Percentiles rank a stretch among this genome's conserved stretches.
Conservation (phyloP, 345 rosid species). For the Eucalyptus lansdowneana region DNA sequence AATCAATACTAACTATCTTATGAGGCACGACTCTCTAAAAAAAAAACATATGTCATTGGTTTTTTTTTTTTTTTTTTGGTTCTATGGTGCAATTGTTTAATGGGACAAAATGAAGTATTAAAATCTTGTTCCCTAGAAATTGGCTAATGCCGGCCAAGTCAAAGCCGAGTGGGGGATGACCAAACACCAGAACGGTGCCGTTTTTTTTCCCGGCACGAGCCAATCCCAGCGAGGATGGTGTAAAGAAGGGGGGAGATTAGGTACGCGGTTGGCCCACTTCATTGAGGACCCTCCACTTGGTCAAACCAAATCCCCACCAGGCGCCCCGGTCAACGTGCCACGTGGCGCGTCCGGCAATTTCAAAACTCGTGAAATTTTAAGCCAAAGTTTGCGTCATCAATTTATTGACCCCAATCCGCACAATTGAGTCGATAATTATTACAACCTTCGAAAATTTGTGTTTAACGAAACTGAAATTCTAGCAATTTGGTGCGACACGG, state of each 20-base stretch:
- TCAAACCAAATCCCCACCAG: neutral
- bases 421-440: neutral
- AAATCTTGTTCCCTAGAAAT: neutral
- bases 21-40: neutral
- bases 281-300: neutral
- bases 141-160: neutral
- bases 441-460: neutral
- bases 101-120: neutral
- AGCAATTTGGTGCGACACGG: neutral
- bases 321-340: neutral
- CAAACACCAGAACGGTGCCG: neutral
- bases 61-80: neutral
- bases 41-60: neutral
- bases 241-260: neutral
- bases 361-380: neutral
- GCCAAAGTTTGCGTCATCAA: neutral
- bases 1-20: accelerated
- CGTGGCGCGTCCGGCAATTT: neutral
- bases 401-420: neutral
- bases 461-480: neutral
- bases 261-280: neutral
- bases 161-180: neutral
- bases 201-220: neutral
- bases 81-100: neutral
- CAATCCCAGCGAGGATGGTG: neutral